A percentile compares a stretch with the other conserved stretches of the same genome.
phyloP scores from a whole-genome alignment of 805 yeast genomes.

The Candida nitratophila region DNA sequence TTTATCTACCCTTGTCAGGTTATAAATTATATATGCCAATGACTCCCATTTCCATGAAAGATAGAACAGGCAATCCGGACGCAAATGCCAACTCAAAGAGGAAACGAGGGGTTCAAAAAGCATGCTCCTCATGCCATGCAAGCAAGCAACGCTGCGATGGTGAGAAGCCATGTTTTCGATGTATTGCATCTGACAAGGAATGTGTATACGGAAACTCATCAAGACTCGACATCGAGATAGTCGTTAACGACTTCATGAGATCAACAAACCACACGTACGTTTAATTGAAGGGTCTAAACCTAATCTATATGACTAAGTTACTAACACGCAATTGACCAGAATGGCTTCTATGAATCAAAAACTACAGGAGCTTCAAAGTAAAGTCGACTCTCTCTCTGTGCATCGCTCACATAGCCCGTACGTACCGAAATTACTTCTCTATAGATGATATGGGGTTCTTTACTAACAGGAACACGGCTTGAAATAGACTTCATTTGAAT shows the following conservation, averaged over 20 bases:
- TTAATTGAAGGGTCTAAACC: background rate
- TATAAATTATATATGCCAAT: too few relatives aligned
- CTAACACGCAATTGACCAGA: background rate
- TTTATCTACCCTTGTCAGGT: too few relatives aligned
- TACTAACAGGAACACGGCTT: background rate
- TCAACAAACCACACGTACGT: background rate
- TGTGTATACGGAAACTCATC: slow-evolving; percentile 2
- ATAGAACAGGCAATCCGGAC: too few relatives aligned
- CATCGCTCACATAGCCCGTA: background rate
- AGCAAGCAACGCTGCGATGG: slow-evolving; percentile 8
- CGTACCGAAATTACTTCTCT: background rate
- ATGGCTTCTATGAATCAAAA: background rate
- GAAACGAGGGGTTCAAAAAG: background rate
- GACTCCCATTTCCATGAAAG: too few relatives aligned
- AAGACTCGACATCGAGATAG: background rate
- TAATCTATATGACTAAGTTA: background rate
- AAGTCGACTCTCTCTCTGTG: background rate
- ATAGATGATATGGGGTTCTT: background rate
- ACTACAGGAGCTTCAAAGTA: background rate
- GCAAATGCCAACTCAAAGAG: too few relatives aligned
- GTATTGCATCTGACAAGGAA: slow-evolving; percentile 2
- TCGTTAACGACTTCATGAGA: background rate
- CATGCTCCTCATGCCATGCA: slow-evolving; percentile 4
- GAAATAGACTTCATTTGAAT: background rate
- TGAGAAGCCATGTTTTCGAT: slow-evolving; percentile 5